Percentiles rank a stretch among this genome's conserved stretches.
phyloP scores from a whole-genome alignment of 257 asterid genomes.

The Plectranthus barbatus region DNA sequence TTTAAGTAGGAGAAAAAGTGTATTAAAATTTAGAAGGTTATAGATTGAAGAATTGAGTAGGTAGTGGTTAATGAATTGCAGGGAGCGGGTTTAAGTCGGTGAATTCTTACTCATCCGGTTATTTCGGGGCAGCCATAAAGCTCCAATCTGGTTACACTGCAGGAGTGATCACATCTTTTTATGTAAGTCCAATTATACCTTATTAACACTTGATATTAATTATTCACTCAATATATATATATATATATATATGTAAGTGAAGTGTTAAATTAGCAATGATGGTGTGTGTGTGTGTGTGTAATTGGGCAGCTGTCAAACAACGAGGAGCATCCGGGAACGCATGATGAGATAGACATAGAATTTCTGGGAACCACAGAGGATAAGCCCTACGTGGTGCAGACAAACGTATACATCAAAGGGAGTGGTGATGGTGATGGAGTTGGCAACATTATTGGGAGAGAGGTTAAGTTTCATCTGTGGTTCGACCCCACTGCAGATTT shows the following conservation, averaged over 20 bases:
- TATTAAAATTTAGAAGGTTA: no score
- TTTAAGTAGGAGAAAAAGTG: no score
- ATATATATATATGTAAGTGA: no score
- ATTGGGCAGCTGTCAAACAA: conserved; percentile 62
- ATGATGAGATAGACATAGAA: conserved; percentile 85
- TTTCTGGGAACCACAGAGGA: conserved; percentile 65
- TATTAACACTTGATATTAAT: no score
- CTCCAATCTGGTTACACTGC: conserved; percentile 86
- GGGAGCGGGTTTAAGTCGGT: conserved; percentile 85
- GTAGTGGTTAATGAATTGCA: conserved; percentile 7
- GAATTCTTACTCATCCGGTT: conserved; percentile 52
- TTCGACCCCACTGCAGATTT: conserved; percentile 75
- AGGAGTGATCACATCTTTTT: conserved; percentile 70
- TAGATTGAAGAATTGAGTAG: neutral
- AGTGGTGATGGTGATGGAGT: conserved; percentile 86
- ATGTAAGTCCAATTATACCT: no score
- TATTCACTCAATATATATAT: no score
- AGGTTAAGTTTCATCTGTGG: conserved; percentile 84
- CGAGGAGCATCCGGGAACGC: conserved; percentile 63
- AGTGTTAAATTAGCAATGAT: no score
- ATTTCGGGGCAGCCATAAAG: conserved; percentile 57
- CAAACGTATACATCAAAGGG: conserved; percentile 76
- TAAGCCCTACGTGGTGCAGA: conserved; percentile 72
- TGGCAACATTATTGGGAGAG: conserved; percentile 55
- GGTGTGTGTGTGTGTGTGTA: no score